Base-by-base conservation (phyloP, 148 eudicot species). In the Diospyros kaki region DNA sequence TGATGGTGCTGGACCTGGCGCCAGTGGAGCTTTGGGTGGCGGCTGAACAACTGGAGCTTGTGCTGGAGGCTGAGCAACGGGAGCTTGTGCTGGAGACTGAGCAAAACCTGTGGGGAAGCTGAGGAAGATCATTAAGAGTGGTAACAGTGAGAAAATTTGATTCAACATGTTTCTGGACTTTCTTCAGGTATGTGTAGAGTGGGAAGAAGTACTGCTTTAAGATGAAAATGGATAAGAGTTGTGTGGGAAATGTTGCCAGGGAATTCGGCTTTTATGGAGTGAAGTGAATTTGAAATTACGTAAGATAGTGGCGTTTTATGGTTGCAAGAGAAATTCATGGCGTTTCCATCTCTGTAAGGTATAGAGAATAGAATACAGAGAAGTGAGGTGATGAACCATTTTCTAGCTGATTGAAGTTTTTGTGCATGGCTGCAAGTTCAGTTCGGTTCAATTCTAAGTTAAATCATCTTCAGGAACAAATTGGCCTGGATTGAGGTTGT, bases 11-110 rank as follows among this genome's bases (percentile, higher is more conserved):
- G 64, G 41, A 0, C 64, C 60, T 15, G 18, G 17, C 4, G 60
- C 60, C 56, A 9, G 56, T 2, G 56, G 9, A 5, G 9, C 10
- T 5, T 5, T 6, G 0, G 18, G 8, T 15, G 61, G 61, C 4
- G 61, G 61, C 28, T 14, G 61, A 58, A 0, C 18, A 1, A 58
- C 6, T n/a, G 61, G 61, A 1, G 28, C 18, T 8, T 58, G 61
- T 0, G 61, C 1, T 55, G 59, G 59, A 48, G 52, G 8, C 8
- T 4, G 8, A 48, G 1, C 52, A 53, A 53, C 11, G 3, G 61
- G 61, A 6, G 61, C 61, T n/a, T 13, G 18, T 58, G 64, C 64
- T 60, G 64, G 64, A 63, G 66, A 63, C 66, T 63, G 66, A 63
- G 66, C 66, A 63, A 41, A 41, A 63, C 4, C 15, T 39, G 15